A percentile compares a stretch with the other conserved stretches of the same genome.
These are phyloP conservation scores for Wickerhamiella cacticola DNA, from an alignment of 805 yeast species.

Conservation along the genomic window DNA sequence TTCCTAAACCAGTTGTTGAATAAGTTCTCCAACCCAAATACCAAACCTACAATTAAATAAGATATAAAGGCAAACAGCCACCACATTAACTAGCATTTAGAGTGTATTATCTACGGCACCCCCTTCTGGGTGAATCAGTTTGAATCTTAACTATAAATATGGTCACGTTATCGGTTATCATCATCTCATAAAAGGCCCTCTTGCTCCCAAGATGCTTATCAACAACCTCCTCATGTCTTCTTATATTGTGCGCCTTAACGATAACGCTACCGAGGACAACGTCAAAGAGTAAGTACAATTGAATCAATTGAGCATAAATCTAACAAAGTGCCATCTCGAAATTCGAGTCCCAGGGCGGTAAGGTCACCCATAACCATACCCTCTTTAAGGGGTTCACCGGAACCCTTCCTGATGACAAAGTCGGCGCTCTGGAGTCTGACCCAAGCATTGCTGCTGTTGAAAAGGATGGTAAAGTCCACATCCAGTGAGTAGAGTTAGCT, in stretches of 20 bases:
- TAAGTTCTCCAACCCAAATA: too few species aligned
- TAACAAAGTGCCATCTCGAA: conserved; percentile 14
- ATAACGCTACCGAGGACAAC: conserved; percentile 21
- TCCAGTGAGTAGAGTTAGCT: conserved; percentile 18
- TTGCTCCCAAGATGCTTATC: conserved; percentile 5
- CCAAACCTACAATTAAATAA: too few species aligned
- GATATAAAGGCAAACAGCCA: too few species aligned
- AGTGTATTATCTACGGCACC: neutral
- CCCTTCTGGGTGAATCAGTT: too few species aligned
- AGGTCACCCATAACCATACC: conserved; percentile 26
- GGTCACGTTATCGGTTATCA: neutral
- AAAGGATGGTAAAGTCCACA: conserved; percentile 25
- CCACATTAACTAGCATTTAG: too few species aligned
- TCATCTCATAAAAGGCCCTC: neutral
- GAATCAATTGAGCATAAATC: neutral
- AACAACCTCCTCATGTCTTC: conserved; percentile 6
- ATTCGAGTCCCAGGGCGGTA: conserved; percentile 25
- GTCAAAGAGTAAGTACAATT: conserved; percentile 15
- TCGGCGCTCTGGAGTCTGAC: conserved; percentile 20
- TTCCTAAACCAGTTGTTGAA: too few species aligned
- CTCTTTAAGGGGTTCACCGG: conserved; percentile 30
- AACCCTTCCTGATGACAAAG: conserved; percentile 25
- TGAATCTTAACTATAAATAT: neutral
- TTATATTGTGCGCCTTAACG: conserved; percentile 18
- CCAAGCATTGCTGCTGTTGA: conserved; percentile 26